These are phyloP conservation scores for Circinella umbellata DNA, from an alignment of 371 early-diverging fungal genomes.

Conservation along the genomic window DNA sequence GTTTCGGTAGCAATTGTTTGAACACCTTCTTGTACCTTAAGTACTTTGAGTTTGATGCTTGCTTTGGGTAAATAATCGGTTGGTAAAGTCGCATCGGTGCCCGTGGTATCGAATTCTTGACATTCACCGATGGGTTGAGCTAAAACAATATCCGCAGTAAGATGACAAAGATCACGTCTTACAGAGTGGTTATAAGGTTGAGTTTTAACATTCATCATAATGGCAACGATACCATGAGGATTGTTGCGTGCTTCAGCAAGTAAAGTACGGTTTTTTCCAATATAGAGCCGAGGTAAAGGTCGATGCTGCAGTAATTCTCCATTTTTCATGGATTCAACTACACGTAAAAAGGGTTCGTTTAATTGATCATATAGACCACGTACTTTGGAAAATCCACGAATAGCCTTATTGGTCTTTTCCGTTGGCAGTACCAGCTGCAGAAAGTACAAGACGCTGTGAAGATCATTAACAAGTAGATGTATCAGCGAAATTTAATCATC, in stretches of 20 bases:
- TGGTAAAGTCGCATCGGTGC: conserved; percentile 13
- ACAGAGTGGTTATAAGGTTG: not conserved
- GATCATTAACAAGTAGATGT: not conserved
- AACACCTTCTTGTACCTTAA: conserved; percentile 30
- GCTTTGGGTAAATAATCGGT: conserved; percentile 44
- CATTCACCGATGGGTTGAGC: conserved; percentile 40
- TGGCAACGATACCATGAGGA: conserved; percentile 31
- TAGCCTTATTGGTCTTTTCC: conserved; percentile 26
- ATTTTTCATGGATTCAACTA: conserved; percentile 17
- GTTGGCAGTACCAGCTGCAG: conserved; percentile 32
- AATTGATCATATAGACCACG: conserved; percentile 35
- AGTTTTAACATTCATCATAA: conserved; percentile 26
- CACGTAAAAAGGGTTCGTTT: conserved; percentile 36
- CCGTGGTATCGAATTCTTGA: conserved; percentile 32
- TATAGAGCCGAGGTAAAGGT: conserved; percentile 48
- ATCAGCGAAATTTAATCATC: not conserved
- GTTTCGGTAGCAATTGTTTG: conserved; percentile 29
- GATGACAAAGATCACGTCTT: conserved; percentile 12
- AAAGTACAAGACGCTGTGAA: conserved; percentile 31
- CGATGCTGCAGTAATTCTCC: conserved; percentile 11
- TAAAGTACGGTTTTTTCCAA: conserved; percentile 48
- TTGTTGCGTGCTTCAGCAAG: conserved; percentile 35
- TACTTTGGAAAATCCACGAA: conserved; percentile 37
- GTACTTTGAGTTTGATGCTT: conserved; percentile 40
- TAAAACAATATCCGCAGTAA: conserved; percentile 36